Conservation (phyloP, 352 stramenopile species). For the Globisporangium apiculatum region DNA sequence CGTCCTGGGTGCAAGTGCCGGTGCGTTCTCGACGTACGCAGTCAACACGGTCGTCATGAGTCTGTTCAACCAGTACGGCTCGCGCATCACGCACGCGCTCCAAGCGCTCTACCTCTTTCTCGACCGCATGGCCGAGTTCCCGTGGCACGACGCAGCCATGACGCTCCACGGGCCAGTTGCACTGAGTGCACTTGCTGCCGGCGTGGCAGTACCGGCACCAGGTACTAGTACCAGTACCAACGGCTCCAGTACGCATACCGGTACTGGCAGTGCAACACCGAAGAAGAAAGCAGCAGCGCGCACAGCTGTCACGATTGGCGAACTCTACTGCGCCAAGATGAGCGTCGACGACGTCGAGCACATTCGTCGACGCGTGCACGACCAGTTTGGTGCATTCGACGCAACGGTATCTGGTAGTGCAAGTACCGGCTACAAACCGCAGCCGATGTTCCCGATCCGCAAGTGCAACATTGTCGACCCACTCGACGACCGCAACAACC, state of each 20-base stretch:
- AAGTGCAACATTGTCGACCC: constrained; percentile 88
- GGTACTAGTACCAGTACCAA: too few species aligned
- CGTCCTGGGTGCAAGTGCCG: constrained; percentile 75
- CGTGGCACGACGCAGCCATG: constrained; percentile 78
- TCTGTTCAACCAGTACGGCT: constrained; percentile 81
- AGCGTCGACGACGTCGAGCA: constrained; percentile 37
- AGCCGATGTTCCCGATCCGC: constrained; percentile 57
- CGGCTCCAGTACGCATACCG: too few species aligned
- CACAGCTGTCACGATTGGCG: constrained; percentile 6
- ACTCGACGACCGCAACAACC: constrained; percentile 83
- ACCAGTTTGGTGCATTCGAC: constrained; percentile 59
- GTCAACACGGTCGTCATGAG: constrained; percentile 88
- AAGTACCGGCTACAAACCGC: constrained; percentile 6
- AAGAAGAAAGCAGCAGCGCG: constrained; percentile 13
- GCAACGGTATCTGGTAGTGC: constrained; percentile 3
- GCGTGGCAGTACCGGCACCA: constrained; percentile 15
- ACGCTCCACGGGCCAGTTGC: constrained; percentile 71
- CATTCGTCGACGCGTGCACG: constrained; percentile 35
- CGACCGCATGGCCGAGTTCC: constrained; percentile 76
- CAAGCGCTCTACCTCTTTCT: constrained; percentile 82
- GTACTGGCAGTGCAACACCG: too few species aligned
- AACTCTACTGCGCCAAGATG: constrained; percentile 19
- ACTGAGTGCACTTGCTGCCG: constrained; percentile 40
- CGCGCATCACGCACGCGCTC: constrained; percentile 67
- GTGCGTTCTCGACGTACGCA: constrained; percentile 77